Evolutionary conservation across 495 filamentous ascomycete species (phyloP), one percentile per base, ranked within the genome.

Genomic region (Daldinia caldariorum): DNA sequence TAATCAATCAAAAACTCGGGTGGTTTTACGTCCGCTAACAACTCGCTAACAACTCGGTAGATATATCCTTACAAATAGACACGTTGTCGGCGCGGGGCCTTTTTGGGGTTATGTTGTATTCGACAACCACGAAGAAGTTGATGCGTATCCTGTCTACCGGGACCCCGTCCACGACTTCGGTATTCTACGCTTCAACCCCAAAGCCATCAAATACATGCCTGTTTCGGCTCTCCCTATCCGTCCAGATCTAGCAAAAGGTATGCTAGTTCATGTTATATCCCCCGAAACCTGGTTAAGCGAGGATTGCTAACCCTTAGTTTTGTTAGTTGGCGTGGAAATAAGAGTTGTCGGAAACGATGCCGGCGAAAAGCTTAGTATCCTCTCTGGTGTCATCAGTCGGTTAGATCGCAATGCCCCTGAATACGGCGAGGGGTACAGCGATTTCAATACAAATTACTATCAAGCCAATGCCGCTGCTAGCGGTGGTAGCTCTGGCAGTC

Each of bases 391-490:
- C 31, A 99, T 99, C 75, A 97, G 93, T 83, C 87, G 95, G 63
- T 82, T 98, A 63, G 95, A 99, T 73, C 87, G 95, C 58, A 99
- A 99, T 79, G 95, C 95, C 5, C 95, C 95, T 6, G 95, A 99
- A 72, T 99, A 99, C 71, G 94, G 95, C 38, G 95, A 98, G 67
- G 95, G 95, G 1, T 99, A 99, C 79, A 94, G 94, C 79, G 95
- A 99, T 76, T 99, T 99, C 84, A 99, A 99, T 76, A 99, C 95
- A 37, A 97, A 97, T 78, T 99, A 99, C 79, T 98, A 98, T 67
- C 95, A 99, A 83, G 95, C 95, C 66, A 96, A 94, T 13, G 95
- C 95, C 31, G 94, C 95, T 6, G 95, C 95, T 10, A 97, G 92
- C 77, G 95, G 95, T 62, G 95, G 95, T 70, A 97, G 93, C 80